These are phyloP conservation scores for Phytophthora crassamura DNA, from an alignment of 352 stramenopile genomes.

Conservation along the genomic window DNA sequence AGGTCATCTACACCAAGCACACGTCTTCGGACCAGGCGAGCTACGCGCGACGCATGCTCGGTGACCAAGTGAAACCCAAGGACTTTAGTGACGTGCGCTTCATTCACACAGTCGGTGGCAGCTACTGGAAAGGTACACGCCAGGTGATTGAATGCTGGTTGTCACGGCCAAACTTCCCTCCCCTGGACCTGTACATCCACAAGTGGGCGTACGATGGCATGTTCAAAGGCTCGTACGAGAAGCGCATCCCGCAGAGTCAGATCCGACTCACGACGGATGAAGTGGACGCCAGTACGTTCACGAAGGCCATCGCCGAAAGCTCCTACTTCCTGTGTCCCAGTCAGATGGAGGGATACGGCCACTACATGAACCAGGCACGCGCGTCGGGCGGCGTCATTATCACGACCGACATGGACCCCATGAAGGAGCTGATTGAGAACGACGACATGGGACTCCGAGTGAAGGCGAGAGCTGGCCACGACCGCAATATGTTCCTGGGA, in stretches of 20 bases:
- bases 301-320: slow-evolving; percentile 48
- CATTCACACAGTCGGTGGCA: slow-evolving; percentile 46
- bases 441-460: slow-evolving; percentile 48
- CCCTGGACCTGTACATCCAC: slow-evolving; percentile 58
- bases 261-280: slow-evolving; percentile 42
- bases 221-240: slow-evolving; percentile 40
- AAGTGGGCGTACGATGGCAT: slow-evolving; percentile 47
- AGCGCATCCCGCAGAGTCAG: slow-evolving; percentile 40
- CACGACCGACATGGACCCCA: slow-evolving; percentile 56
- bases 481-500: slow-evolving; percentile 55
- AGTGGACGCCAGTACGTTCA: slow-evolving; percentile 43
- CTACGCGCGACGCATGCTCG: slow-evolving; percentile 35
- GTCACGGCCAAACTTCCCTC: slow-evolving; percentile 50
- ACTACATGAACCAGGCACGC: slow-evolving; percentile 76
- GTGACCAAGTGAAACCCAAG: slow-evolving; percentile 36
- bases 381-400: slow-evolving; percentile 58
- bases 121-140: slow-evolving; percentile 57
- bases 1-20: slow-evolving; percentile 69
- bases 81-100: slow-evolving; percentile 49
- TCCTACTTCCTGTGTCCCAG: slow-evolving; percentile 71
- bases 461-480: slow-evolving; percentile 3
- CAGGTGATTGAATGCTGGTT: slow-evolving; percentile 69
- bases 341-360: slow-evolving; percentile 64
- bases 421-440: slow-evolving; percentile 62
- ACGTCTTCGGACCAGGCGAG: slow-evolving; percentile 57